These are phyloP conservation scores for Tetraselmis chui DNA, from an alignment of 139 green algal species.

Conservation along the genomic window DNA sequence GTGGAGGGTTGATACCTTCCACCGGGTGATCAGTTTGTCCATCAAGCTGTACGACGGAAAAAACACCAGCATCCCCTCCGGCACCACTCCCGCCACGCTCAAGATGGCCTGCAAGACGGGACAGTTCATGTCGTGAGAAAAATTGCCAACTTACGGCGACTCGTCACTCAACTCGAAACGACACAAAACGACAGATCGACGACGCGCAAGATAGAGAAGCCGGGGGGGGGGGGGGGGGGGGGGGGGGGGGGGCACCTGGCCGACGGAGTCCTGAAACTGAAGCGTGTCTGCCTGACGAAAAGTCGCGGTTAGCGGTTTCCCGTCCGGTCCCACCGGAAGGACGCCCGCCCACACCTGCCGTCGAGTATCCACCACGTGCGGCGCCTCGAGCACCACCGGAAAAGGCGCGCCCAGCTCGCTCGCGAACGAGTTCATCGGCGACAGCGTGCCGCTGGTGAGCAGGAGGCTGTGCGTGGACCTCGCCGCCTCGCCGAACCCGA, in stretches of 20 bases:
- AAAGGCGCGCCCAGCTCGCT: conserved; percentile 74
- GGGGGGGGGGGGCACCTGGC: conserved; percentile 2
- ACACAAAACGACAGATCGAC: no score
- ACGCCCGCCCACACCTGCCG: conserved; percentile 67
- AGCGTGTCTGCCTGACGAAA: conserved; percentile 1
- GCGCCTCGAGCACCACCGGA: conserved; percentile 61
- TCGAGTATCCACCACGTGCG: conserved; percentile 83
- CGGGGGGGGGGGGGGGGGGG: no score
- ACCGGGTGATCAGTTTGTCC: conserved; percentile 62
- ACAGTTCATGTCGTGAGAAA: no score
- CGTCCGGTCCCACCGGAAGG: conserved; percentile 37
- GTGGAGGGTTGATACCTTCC: conserved; percentile 76
- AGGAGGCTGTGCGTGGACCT: conserved; percentile 44
- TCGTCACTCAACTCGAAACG: no score
- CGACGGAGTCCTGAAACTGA: conserved; percentile 56
- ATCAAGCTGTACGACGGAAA: conserved; percentile 80
- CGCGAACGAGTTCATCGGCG: conserved; percentile 79
- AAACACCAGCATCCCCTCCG: conserved; percentile 90
- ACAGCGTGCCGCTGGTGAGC: conserved; percentile 79
- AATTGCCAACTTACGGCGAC: no score
- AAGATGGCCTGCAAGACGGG: conserved; percentile 33
- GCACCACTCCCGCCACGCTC: conserved; percentile 42
- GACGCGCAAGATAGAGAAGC: not conserved
- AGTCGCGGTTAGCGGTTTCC: conserved; percentile 23
- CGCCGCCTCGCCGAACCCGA: conserved; percentile 25